These are phyloP conservation scores for Ochetophila trinervis DNA, from an alignment of 306 rosid species.

Conservation along the genomic window DNA sequence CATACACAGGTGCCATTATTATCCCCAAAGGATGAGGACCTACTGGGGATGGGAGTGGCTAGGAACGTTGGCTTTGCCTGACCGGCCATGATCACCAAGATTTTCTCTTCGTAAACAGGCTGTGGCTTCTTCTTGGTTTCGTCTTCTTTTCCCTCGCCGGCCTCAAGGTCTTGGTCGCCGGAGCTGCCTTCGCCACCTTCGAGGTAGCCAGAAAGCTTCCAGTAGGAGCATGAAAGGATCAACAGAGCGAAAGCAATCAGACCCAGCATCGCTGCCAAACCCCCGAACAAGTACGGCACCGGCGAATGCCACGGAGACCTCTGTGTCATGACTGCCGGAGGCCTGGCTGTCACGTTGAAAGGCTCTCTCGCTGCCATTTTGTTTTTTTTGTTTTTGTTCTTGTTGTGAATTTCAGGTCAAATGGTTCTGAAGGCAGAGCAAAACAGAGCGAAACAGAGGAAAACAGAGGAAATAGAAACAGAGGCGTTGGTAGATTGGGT, in stretches of 20 bases:
- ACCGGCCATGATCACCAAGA: slow-evolving; percentile 95
- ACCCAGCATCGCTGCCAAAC: slow-evolving; percentile 93
- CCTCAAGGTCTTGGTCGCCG: slow-evolving; percentile 53
- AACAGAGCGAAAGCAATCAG: slow-evolving; percentile 93
- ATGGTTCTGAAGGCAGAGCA: background rate
- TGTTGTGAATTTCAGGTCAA: background rate
- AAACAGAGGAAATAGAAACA: background rate
- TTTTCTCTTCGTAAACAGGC: slow-evolving; percentile 66
- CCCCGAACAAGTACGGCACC: slow-evolving; percentile 86
- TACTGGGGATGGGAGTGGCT: slow-evolving; percentile 74
- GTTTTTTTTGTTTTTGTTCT: background rate
- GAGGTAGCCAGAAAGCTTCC: slow-evolving; percentile 90
- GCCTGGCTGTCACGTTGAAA: slow-evolving; percentile 30
- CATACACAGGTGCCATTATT: slow-evolving; percentile 43
- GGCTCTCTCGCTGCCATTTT: slow-evolving; percentile 61
- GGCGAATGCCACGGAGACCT: slow-evolving; percentile 98
- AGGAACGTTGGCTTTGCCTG: slow-evolving; percentile 76
- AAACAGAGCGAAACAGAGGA: background rate
- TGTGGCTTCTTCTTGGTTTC: slow-evolving; percentile 48
- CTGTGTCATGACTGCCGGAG: slow-evolving; percentile 33
- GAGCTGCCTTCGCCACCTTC: slow-evolving; percentile 35
- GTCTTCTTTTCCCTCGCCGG: slow-evolving; percentile 36
- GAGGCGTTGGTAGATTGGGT: slow-evolving; percentile 19
- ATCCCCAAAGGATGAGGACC: slow-evolving; percentile 64
- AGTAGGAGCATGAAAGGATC: slow-evolving; percentile 90